Evolutionary conservation across 2,329 filamentous ascomycete genomes (phyloP).

Genomic region (Cladosporium sp.): DNA sequence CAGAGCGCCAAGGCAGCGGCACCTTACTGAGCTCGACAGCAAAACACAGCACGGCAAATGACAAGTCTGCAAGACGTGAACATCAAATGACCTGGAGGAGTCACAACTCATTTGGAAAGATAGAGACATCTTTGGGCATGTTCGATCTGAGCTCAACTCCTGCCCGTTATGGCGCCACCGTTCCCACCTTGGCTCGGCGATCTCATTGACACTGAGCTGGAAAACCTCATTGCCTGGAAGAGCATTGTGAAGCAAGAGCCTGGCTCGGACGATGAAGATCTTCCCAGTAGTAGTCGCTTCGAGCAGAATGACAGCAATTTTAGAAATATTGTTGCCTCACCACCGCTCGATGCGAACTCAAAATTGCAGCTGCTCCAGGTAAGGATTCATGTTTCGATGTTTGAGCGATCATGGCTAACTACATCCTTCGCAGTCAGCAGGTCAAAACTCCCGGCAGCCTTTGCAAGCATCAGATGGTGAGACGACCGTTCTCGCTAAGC

Average conservation of each 20-base stretch:
- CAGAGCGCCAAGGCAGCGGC: too few relatives aligned
- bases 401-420: neutral
- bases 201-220: constrained; percentile 24
- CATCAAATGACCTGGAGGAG: too few relatives aligned
- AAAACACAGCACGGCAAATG: too few relatives aligned
- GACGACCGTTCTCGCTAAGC: constrained; percentile 21
- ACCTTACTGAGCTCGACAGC: too few relatives aligned
- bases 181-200: constrained; percentile 27
- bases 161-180: constrained; percentile 14
- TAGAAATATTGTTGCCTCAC: constrained; percentile 17
- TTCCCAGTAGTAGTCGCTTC: constrained; percentile 17
- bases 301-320: constrained; percentile 31
- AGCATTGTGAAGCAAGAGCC: constrained; percentile 23
- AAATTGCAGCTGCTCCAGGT: constrained; percentile 21
- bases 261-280: constrained; percentile 5
- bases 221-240: constrained; percentile 25
- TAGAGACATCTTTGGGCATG: neutral
- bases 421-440: constrained; percentile 11
- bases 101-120: too few relatives aligned
- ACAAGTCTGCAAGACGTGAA: too few relatives aligned
- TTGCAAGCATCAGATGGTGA: constrained; percentile 25
- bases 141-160: neutral
- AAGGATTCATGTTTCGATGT: too few relatives aligned
- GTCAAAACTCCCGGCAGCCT: constrained; percentile 8
- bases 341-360: constrained; percentile 8